phyloP scores from a whole-genome alignment of 495 filamentous ascomycete species.

The Chaetomium fimeti region DNA sequence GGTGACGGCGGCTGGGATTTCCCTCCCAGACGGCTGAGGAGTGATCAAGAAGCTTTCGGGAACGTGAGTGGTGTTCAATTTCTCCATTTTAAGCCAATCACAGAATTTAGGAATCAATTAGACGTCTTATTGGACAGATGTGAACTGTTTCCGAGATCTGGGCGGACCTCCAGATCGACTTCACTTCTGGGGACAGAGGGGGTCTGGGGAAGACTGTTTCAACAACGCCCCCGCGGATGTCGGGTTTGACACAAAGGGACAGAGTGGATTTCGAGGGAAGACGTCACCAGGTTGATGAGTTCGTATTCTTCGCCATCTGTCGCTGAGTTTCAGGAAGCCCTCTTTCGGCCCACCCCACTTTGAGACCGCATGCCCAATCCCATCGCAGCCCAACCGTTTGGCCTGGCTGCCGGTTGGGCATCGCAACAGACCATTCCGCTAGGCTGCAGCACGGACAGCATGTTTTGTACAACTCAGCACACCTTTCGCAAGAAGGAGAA shows the following conservation, averaged over 20 bases:
- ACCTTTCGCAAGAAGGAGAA: slow-evolving; percentile 20
- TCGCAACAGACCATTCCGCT: slow-evolving; percentile 39
- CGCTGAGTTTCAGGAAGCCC: slow-evolving; percentile 1
- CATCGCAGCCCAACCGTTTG: slow-evolving; percentile 39
- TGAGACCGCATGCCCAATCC: slow-evolving; percentile 34
- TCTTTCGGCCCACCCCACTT: slow-evolving; percentile 13
- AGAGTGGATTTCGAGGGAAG: background rate
- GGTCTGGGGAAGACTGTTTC: background rate
- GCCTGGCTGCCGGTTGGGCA: slow-evolving; percentile 46
- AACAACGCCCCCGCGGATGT: background rate
- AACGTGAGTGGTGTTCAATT: slow-evolving; percentile 25
- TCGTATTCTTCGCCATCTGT: background rate
- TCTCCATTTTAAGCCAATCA: slow-evolving; percentile 32
- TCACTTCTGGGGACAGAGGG: background rate
- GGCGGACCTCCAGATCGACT: background rate
- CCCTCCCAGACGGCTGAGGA: slow-evolving; percentile 7
- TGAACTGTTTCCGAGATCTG: background rate
- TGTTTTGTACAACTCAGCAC: slow-evolving; percentile 51
- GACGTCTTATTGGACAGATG: slow-evolving; percentile 32
- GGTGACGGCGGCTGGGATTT: slow-evolving; percentile 21
- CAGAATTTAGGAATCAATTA: slow-evolving; percentile 2
- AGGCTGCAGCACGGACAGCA: slow-evolving; percentile 41
- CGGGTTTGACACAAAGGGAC: background rate
- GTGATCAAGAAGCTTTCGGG: background rate
- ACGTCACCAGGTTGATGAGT: background rate